Base-by-base conservation (phyloP, 2,329 filamentous ascomycete species). In the Ramichloridium luteum region DNA sequence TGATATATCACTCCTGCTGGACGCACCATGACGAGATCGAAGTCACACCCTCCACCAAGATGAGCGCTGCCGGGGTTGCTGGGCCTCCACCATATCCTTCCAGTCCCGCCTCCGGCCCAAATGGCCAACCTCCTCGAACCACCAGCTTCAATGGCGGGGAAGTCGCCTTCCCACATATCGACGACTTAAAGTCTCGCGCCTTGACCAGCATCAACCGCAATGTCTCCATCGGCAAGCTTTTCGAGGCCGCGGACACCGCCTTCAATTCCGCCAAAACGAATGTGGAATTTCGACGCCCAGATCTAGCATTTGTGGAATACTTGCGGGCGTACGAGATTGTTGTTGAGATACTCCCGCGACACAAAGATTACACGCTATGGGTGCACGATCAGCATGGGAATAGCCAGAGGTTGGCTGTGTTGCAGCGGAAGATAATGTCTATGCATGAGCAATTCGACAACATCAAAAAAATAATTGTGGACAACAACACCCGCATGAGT, bases 291-390 rank as follows among this genome's bases (percentile, higher is more conserved):
- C 62, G 71, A 15, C 66, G 74, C 20, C 72, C 76, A 4, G 84
- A 90, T 50, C 57, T 74, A 22, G 86, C 86, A 3, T 78, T 93
- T 34, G 72, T 80, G 42, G 81, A 93, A 39, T 96, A 88, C 50
- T 69, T 96, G 36, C 73, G 78, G 40, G 82, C 86, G 8, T 85
- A 72, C 37, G 76, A 85, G 35, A 79, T 94, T 34, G 71, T 80
- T 10, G 68, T 85, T 30, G 76, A 88, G 34, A 62, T 77, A 25
- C 77, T 96, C 15, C 80, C 82, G 2, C 67, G 67, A 20, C 84
- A 93, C 53, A 73, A 70, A 35, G 81, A 88, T 39, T 92, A 75
- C 54, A 70, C 73, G 16, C 69, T 31, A 61, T 85, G 36, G 70
- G 73, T 45, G 58, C 37, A 50, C 35, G 50, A 51, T 30, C 45